These are phyloP conservation scores for Barnettozyma sp. DNA, from an alignment of 805 yeast species.

Conservation along the genomic window DNA sequence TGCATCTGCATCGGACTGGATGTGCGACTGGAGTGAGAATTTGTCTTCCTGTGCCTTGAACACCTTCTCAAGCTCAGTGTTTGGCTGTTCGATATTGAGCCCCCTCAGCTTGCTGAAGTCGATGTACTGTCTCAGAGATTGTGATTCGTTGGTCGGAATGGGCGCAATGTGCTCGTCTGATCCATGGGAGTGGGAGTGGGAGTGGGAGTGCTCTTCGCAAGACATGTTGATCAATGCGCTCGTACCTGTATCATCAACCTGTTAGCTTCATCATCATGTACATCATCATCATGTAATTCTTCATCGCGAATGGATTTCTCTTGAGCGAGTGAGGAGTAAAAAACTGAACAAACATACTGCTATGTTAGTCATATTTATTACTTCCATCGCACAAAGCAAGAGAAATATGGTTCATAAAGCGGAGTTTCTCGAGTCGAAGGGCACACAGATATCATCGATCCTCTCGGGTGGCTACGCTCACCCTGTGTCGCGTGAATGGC, in stretches of 20 bases:
- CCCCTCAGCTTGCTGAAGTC: slow-evolving; percentile 55
- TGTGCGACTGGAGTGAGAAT: slow-evolving; percentile 38
- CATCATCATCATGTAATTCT: too few species aligned
- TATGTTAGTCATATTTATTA: neutral
- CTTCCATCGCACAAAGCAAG: neutral
- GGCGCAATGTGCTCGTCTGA: slow-evolving; percentile 41
- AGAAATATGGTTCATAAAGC: slow-evolving; percentile 55
- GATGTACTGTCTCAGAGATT: slow-evolving; percentile 57
- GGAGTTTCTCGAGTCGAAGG: slow-evolving; percentile 52
- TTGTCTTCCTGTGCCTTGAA: slow-evolving; percentile 48
- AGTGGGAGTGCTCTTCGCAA: slow-evolving; percentile 27
- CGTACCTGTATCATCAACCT: neutral
- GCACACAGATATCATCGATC: slow-evolving; percentile 63
- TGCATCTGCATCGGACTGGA: slow-evolving; percentile 71
- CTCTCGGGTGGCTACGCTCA: slow-evolving; percentile 94
- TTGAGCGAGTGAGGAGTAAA: neutral
- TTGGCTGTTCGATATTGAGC: slow-evolving; percentile 50
- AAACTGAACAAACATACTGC: neutral
- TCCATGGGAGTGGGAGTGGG: slow-evolving; percentile 18
- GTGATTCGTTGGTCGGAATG: slow-evolving; percentile 61
- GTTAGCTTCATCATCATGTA: too few species aligned
- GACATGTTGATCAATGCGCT: slow-evolving; percentile 21
- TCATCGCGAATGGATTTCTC: too few species aligned
- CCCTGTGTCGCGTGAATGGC: slow-evolving; percentile 88
- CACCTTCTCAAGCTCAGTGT: slow-evolving; percentile 35